Evolutionary conservation across 371 early-diverging fungal genomes (phyloP), one percentile per base, ranked within the genome.

Genomic region (Mucor saturninus): DNA sequence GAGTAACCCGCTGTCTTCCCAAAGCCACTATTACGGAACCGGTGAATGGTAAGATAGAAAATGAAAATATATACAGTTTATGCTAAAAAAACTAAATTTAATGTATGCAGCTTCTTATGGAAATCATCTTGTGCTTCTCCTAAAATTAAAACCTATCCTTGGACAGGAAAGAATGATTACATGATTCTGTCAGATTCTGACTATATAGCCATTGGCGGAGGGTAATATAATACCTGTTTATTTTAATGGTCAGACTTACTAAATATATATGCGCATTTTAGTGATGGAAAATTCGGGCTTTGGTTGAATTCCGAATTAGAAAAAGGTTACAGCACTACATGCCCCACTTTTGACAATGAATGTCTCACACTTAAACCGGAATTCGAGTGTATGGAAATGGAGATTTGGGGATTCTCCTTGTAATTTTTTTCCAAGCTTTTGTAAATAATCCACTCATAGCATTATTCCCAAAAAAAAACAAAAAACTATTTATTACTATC

Each of bases 191-290:
- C 91, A 42, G 93, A 95, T 58, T 79, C 89, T 2, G 87, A 89
- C 29, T 94, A 88, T 64, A 85, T 98, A 43, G 96, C 96, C 0
- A 72, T 98, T 40, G 98, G 98, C 21, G 97, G 97, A 56, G 96
- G 97, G 82, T 91, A 84, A 68, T 76, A 40, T 21, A 21, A 21
- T 7, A 30, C 28, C 3, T 50, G 50, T 50, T 50, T 50, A 50
- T 59, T 38, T 30, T 35, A 32, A 54, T 32, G 42, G 29, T 45
- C 21, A 54, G 31, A 45, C 42, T 30, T 40, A 51, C 26, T 46
- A 46, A 46, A 46, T 46, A 46, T 46, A 46, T 21, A 29, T 48
- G 37, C 21, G 28, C n/a, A 10, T 59, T 57, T 2, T 72, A 89
- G 91, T 2, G 87, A 92, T 64, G 94, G 94, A 28, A 81, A 84